Evolutionary conservation across 257 asterid genomes (phyloP).

Genomic region (Solanum pinnatisectum): DNA sequence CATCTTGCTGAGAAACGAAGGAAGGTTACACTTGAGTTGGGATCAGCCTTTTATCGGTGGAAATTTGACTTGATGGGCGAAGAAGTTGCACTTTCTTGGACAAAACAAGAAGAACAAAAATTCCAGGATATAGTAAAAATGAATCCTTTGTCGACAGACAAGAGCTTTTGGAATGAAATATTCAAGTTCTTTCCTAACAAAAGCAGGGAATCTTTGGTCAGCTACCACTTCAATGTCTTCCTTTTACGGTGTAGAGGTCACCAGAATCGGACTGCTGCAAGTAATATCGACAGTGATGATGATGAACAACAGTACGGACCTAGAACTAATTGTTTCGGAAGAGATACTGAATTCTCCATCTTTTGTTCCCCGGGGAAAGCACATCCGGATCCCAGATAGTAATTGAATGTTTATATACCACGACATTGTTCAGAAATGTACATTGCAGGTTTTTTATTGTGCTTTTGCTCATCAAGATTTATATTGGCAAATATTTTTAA

Average conservation of each 20-base stretch:
- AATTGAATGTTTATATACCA: not conserved
- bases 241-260: constrained; percentile 45
- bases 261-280: constrained; percentile 53
- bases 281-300: constrained; percentile 60
- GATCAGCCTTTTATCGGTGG: constrained; percentile 47
- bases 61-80: constrained; percentile 45
- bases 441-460: constrained; percentile 18
- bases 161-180: constrained; percentile 45
- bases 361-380: constrained; percentile 67
- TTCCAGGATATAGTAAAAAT: constrained; percentile 31
- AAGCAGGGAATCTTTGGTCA: constrained; percentile 47
- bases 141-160: constrained; percentile 27
- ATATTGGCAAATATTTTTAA: not conserved
- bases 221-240: constrained; percentile 59
- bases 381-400: constrained; percentile 13
- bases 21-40: constrained; percentile 43
- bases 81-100: constrained; percentile 42
- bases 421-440: constrained; percentile 16
- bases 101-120: constrained; percentile 32
- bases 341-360: constrained; percentile 35
- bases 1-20: constrained; percentile 38
- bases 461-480: not conserved
- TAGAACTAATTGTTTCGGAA: constrained; percentile 27
- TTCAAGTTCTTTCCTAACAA: constrained; percentile 28
- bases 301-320: constrained; percentile 19